phyloP scores from a whole-genome alignment of 2,329 filamentous ascomycete species.

The Arachnopeziza araneosa region DNA sequence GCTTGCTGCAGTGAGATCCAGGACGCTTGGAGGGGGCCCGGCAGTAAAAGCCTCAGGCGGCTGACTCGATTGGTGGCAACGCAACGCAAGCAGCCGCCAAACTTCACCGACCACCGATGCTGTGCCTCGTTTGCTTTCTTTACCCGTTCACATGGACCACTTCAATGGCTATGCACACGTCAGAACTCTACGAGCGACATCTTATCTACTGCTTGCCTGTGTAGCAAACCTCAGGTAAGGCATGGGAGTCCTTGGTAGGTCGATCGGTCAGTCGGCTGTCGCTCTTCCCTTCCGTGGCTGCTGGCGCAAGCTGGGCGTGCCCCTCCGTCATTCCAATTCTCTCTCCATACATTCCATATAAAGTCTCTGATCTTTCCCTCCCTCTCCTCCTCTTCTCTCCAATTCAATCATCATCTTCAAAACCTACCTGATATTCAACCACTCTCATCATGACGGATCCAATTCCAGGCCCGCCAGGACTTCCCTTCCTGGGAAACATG shows the following conservation, averaged over 20 bases:
- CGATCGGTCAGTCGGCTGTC: neutral
- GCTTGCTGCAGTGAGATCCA: too few species aligned
- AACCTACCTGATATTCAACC: neutral
- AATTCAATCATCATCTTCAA: neutral
- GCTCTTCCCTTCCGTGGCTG: neutral
- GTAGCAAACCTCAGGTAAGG: neutral
- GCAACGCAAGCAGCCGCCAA: too few species aligned
- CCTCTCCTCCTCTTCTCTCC: neutral
- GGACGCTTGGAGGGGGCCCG: too few species aligned
- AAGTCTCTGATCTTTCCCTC: neutral
- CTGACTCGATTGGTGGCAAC: neutral
- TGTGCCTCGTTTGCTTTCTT: neutral
- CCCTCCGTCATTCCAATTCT: neutral
- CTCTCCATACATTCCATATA: neutral
- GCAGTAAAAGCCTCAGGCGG: too few species aligned
- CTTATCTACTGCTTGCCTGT: too few species aligned
- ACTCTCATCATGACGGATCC: constrained; percentile 24
- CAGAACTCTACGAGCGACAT: too few species aligned
- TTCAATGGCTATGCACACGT: neutral
- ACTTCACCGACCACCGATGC: neutral
- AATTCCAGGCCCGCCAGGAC: constrained; percentile 58
- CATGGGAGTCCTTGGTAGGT: neutral
- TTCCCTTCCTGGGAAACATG: constrained; percentile 37
- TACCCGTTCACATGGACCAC: neutral
- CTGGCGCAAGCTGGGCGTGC: neutral